A percentile compares a stretch with the other conserved stretches of the same genome.
phyloP scores from a whole-genome alignment of 805 yeast species.

The Maudiozyma serrabonitensis region DNA sequence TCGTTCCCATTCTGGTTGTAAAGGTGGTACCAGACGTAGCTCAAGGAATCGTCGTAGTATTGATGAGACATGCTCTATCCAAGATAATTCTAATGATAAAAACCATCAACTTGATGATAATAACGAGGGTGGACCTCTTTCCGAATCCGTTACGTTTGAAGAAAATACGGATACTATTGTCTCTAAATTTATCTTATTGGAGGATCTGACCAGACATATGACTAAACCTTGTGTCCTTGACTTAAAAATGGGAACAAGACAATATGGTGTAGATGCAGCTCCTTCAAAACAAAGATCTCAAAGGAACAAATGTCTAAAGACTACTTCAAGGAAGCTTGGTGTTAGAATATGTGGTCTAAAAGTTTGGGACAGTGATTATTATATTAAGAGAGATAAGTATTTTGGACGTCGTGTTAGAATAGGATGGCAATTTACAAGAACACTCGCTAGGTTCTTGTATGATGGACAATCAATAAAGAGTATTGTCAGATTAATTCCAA shows the following conservation, averaged over 20 bases:
- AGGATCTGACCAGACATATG: conserved; percentile 82
- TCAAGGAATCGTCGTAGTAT: not conserved
- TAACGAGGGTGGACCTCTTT: not conserved
- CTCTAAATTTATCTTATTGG: conserved; percentile 67
- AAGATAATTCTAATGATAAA: not conserved
- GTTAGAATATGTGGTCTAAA: conserved; percentile 95
- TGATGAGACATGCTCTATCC: not conserved
- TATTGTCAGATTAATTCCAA: conserved; percentile 57
- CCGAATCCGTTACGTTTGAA: conserved; percentile 9
- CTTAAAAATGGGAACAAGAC: conserved; percentile 96
- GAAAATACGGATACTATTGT: conserved; percentile 23
- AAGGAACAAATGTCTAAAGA: conserved; percentile 63
- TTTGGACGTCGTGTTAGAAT: conserved; percentile 71
- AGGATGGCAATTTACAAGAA: conserved; percentile 70
- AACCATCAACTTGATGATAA: not conserved
- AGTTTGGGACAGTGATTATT: conserved; percentile 52
- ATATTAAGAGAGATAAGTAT: conserved; percentile 76
- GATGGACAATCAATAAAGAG: conserved; percentile 57
- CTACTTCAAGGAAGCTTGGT: conserved; percentile 77
- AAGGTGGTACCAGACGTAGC: not conserved
- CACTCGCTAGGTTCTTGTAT: conserved; percentile 67
- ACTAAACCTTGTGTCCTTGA: conserved; percentile 84
- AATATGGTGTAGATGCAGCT: conserved; percentile 90
- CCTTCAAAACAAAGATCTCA: conserved; percentile 67
- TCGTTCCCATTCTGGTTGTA: not conserved